Base-by-base conservation (phyloP, 345 rosid genomes). In the Erysimum cheiranthoides region DNA sequence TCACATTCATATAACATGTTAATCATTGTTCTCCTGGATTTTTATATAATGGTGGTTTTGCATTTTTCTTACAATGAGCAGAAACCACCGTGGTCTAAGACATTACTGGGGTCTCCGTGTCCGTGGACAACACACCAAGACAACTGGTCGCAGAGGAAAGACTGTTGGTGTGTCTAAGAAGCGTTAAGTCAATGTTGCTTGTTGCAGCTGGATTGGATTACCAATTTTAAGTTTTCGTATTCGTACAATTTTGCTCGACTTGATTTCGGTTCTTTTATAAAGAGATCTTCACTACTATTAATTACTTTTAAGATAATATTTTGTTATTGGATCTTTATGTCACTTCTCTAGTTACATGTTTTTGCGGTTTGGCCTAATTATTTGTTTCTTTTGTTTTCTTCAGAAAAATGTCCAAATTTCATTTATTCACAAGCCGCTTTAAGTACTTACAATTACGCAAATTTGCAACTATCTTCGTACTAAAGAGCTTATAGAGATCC, bases 81-180 rank as follows among this genome's bases (percentile, higher is more conserved):
- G 98, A 76, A 93, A 91, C 81, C 98, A 91, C 60, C 97, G 97
- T 74, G 98, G 98, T 75, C 82, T 92, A 72, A 90, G 98, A 76
- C 98, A 94, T 86, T 92, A 92, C 85, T 94, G 98, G 98, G 97
- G 98, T 45, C 92, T 94, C 31, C 90, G 97, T 5, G 98, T 94
- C 8, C 89, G 98, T 72, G 98, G 98, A 28, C 98, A 93, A 78
- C 97, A 93, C 86, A 91, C 97, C 81, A 94, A 94, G 94, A 89
- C 98, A 7, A 91, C 97, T 9, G 98, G 96, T 39, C 96, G 97
- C 38, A 77, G 98, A 42, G 98, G 98, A 64, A 90, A 93, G 89
- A 90, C 95, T 66, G 98, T 90, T 66, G 98, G 95, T 86, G 98
- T 93, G 62, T 93, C 94, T 14, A 90, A 90, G 94, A 90, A 93